Evolutionary conservation across 2,329 filamentous ascomycete species (phyloP), one percentile per base, ranked within the genome.

Genomic region (Didymella exigua): DNA sequence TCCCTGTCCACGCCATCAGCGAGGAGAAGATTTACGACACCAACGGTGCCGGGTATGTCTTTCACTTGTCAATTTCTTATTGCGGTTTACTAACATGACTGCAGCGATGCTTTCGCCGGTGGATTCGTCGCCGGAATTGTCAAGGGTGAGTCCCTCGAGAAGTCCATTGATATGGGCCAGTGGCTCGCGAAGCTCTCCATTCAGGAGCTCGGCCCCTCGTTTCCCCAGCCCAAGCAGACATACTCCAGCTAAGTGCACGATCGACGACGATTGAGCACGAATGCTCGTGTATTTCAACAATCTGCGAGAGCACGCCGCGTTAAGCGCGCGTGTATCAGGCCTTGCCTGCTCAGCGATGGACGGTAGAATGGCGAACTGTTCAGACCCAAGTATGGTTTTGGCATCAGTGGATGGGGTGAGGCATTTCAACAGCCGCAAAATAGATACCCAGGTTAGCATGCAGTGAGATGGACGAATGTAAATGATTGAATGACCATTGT

Each of bases 121-220:
- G 95, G 95, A 61, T 92, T 99, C 79, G 83, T 91, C 52, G 95
- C 95, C 48, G 95, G 93, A 73, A 82, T 98, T 61, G 88, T 96
- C 59, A 83, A 93, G 77, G 91, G 89, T 77, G 90, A 95, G 81
- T 75, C 86, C 49, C 83, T 99, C 45, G 87, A 89, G 68, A 86
- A 87, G 64, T 84, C 84, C 71, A 84, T 99, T 67, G 90, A 97
- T 76, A 90, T 95, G 84, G 95, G 95, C 62, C 93, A 97, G 79
- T 99, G 95, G 95, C 85, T 99, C 64, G 95, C 95, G 44, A 89
- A 89, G 72, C 82, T 96, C 71, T 95, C 92, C 83, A 93, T 99
- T 76, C 88, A 93, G 81, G 93, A 98, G 80, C 82, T 97, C 68
- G 95, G 95, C 69, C 93, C 93, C 79, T 95, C 92, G 89, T 98